phyloP scores from a whole-genome alignment of 805 yeast genomes.

The Wickerhamiella azyma region DNA sequence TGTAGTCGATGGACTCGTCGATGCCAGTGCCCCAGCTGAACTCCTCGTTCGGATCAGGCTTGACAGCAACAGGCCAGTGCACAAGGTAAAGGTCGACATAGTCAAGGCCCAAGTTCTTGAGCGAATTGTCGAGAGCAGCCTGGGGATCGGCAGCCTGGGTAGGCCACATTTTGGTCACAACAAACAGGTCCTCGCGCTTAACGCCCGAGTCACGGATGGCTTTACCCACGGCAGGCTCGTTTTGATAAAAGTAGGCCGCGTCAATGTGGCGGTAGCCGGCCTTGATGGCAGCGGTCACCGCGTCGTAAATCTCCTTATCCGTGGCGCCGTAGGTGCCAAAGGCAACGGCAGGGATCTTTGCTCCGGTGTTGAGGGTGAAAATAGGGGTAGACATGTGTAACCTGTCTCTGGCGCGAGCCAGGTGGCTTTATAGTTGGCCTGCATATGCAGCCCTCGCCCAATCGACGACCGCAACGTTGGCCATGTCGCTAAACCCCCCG shows the following conservation, averaged over 20 bases:
- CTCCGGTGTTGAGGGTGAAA: conserved; percentile 43
- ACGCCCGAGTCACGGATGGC: conserved; percentile 31
- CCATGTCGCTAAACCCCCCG: conserved; percentile 41
- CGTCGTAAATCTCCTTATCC: conserved; percentile 31
- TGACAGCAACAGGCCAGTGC: conserved; percentile 38
- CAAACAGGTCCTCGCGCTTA: conserved; percentile 38
- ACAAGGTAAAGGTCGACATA: conserved; percentile 53
- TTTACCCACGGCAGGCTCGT: conserved; percentile 54
- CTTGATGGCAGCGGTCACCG: conserved; percentile 49
- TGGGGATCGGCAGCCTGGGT: conserved; percentile 28
- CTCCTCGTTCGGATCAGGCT: conserved; percentile 25
- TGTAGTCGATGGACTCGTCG: conserved; percentile 30
- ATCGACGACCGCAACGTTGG: conserved; percentile 48
- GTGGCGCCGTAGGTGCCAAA: conserved; percentile 50
- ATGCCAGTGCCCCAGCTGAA: conserved; percentile 26
- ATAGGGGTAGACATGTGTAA: conserved; percentile 15
- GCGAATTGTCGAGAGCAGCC: conserved; percentile 37
- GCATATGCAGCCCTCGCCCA: conserved; percentile 57
- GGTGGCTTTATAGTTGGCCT: conserved; percentile 68
- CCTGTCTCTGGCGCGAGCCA: conserved; percentile 27
- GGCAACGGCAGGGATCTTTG: conserved; percentile 50
- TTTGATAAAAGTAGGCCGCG: conserved; percentile 56
- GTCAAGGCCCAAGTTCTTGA: conserved; percentile 39
- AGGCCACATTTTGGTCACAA: conserved; percentile 53
- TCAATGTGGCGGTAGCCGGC: conserved; percentile 62